These are phyloP conservation scores for Bolboschoenus planiculmis DNA, from an alignment of 176 grass and related monocot genomes.

Conservation along the genomic window DNA sequence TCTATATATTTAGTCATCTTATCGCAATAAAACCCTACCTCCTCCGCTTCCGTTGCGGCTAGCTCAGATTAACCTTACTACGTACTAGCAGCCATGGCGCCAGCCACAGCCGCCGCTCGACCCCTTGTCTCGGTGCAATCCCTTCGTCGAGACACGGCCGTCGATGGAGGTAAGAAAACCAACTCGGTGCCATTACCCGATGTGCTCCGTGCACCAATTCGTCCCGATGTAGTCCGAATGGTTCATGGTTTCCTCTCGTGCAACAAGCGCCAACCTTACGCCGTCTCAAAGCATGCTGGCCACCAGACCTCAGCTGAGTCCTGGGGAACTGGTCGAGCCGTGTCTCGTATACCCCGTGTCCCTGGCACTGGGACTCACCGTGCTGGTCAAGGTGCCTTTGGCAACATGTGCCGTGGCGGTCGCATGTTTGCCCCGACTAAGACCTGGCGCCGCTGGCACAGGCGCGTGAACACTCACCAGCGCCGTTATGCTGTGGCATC, in stretches of 20 bases:
- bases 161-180: neutral
- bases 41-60: neutral
- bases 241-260: slow-evolving; percentile 39
- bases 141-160: neutral
- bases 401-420: slow-evolving; percentile 85
- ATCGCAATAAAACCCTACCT: neutral
- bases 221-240: neutral
- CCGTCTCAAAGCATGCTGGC: slow-evolving; percentile 72
- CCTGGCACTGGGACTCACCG: slow-evolving; percentile 69
- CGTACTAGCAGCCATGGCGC: neutral
- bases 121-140: slow-evolving; percentile 2
- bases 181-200: neutral
- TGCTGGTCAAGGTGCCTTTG: slow-evolving; percentile 77
- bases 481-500: slow-evolving; percentile 45
- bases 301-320: slow-evolving; percentile 96
- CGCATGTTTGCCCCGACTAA: slow-evolving; percentile 85
- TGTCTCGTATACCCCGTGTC: slow-evolving; percentile 85
- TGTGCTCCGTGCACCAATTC: neutral
- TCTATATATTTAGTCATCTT: neutral
- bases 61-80: no score
- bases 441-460: slow-evolving; percentile 78
- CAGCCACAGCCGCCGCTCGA: neutral
- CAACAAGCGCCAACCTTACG: slow-evolving; percentile 90
- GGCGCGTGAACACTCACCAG: slow-evolving; percentile 50
- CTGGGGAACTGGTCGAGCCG: slow-evolving; percentile 78